phyloP scores from a whole-genome alignment of 1,139 yeast species.

The Candida anutae region DNA sequence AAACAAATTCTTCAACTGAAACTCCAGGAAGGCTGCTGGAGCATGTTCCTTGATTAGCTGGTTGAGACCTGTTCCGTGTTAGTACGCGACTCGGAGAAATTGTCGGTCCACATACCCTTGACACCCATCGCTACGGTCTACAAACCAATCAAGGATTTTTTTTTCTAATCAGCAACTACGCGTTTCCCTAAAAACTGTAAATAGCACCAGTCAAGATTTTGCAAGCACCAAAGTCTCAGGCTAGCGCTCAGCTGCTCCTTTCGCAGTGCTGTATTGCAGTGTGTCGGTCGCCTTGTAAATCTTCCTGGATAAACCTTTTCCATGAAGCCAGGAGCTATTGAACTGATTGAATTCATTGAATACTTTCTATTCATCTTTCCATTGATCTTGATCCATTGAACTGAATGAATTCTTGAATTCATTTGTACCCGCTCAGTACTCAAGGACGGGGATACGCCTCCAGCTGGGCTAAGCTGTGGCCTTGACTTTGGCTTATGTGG shows the following conservation, averaged over 20 bases:
- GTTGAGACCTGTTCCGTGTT: conserved; percentile 51
- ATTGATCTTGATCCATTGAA: background rate
- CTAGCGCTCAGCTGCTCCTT: too few species aligned
- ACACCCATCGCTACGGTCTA: conserved; percentile 52
- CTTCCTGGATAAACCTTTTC: too few species aligned
- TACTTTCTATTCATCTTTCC: too few species aligned
- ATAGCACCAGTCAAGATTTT: too few species aligned
- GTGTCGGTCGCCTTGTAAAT: too few species aligned
- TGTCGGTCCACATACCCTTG: conserved; percentile 40
- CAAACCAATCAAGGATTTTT: background rate
- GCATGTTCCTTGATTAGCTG: conserved; percentile 84
- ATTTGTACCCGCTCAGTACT: conserved; percentile 1
- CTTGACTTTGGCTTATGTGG: conserved; percentile 5
- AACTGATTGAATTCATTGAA: too few species aligned
- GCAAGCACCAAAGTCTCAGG: too few species aligned
- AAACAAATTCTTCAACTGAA: conserved; percentile 77
- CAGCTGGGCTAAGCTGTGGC: conserved; percentile 4
- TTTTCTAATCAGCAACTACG: background rate
- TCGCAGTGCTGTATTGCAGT: too few species aligned
- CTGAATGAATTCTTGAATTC: background rate
- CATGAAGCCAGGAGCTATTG: too few species aligned
- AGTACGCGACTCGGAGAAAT: background rate
- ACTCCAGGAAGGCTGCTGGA: conserved; percentile 68
- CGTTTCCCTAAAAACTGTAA: too few species aligned
- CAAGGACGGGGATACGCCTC: conserved; percentile 6